These are phyloP conservation scores for Themeda triandra DNA, from an alignment of 176 grass and related monocot genomes.

Conservation along the genomic window DNA sequence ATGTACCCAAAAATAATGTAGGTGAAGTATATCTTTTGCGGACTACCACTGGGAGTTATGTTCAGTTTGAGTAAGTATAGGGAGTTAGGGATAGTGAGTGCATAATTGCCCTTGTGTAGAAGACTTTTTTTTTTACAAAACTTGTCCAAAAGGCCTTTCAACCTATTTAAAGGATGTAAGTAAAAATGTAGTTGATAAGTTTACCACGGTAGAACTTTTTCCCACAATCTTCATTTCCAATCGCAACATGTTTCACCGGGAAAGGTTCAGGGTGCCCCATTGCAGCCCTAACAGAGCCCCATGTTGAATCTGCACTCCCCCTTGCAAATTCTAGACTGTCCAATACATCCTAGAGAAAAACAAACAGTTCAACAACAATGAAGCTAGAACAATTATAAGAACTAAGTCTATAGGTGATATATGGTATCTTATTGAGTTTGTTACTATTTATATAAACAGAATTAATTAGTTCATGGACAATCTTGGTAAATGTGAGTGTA, in stretches of 20 bases:
- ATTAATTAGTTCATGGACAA: not conserved
- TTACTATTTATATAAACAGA: not conserved
- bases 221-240: slow-evolving; percentile 80
- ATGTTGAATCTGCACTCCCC: too few species aligned
- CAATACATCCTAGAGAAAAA: too few species aligned
- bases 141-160: slow-evolving; percentile 3
- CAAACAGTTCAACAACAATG: too few species aligned
- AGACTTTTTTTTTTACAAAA: not conserved
- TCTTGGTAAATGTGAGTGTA: not conserved
- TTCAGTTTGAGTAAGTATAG: not conserved
- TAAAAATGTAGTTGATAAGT: not conserved
- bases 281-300: too few species aligned
- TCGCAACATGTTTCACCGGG: too few species aligned
- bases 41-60: not conserved
- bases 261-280: too few species aligned
- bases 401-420: not conserved
- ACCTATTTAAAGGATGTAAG: not conserved
- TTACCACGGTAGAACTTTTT: slow-evolving; percentile 65
- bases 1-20: not conserved
- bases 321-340: not conserved
- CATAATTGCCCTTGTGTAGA: not conserved
- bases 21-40: not conserved
- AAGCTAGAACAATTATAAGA: too few species aligned
- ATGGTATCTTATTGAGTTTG: not conserved
- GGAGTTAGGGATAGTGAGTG: not conserved